Percentiles rank a stretch among this genome's conserved stretches.
These are phyloP conservation scores for Iris pallida DNA, from an alignment of 116 monocot genomes.

Conservation along the genomic window DNA sequence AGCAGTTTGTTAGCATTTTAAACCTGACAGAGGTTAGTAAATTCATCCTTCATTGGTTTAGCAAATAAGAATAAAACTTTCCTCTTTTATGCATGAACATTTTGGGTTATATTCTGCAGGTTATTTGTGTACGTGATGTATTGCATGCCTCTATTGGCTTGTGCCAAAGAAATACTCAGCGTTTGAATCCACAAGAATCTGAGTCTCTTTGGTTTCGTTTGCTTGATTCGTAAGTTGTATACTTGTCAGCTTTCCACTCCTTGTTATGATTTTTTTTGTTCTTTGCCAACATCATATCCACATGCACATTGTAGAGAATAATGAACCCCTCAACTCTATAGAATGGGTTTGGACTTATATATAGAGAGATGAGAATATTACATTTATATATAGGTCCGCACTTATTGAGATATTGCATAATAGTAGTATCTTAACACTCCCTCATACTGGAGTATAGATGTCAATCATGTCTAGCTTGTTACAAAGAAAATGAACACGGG, in stretches of 20 bases:
- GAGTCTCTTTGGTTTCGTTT: constrained; percentile 91
- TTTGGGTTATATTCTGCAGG: constrained; percentile 41
- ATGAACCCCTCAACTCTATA: background rate
- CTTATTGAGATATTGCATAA: too few species aligned
- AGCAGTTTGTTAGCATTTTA: constrained; percentile 36
- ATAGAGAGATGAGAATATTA: too few species aligned
- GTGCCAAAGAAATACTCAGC: constrained; percentile 84
- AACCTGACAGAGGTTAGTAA: constrained; percentile 64
- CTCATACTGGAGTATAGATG: too few species aligned
- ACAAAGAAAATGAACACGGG: too few species aligned
- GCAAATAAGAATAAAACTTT: background rate
- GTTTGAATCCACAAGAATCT: constrained; percentile 64
- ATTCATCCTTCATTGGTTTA: background rate
- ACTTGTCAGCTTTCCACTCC: background rate
- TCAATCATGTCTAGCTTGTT: too few species aligned
- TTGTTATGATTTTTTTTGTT: background rate
- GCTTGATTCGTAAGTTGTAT: constrained; percentile 72
- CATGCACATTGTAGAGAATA: background rate
- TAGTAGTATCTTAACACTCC: too few species aligned
- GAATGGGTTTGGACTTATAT: too few species aligned
- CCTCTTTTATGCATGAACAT: background rate
- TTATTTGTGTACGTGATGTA: constrained; percentile 50
- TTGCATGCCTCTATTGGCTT: constrained; percentile 57
- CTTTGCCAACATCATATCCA: background rate
- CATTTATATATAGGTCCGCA: too few species aligned